phyloP scores from a whole-genome alignment of 2,329 filamentous ascomycete species.

The Botryotinia globosa region DNA sequence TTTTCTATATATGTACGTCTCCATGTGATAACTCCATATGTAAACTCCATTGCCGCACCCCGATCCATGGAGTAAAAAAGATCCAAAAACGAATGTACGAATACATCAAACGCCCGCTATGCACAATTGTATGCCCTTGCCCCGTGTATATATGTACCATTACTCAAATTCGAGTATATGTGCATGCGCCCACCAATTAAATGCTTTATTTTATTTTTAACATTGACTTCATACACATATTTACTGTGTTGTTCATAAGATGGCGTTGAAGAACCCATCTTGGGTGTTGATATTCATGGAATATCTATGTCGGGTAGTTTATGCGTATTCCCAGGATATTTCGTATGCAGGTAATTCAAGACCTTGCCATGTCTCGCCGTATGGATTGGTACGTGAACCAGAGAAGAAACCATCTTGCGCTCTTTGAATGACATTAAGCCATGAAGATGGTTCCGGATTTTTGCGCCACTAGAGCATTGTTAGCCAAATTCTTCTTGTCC shows the following conservation, averaged over 20 bases:
- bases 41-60: neutral
- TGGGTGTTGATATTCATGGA: neutral
- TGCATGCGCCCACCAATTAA: constrained; percentile 8
- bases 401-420: constrained; percentile 55
- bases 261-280: neutral
- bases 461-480: constrained; percentile 49
- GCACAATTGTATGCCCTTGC: neutral
- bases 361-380: constrained; percentile 53
- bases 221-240: constrained; percentile 7
- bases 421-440: constrained; percentile 52
- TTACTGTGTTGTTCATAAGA: constrained; percentile 7
- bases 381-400: constrained; percentile 48
- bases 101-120: constrained; percentile 13
- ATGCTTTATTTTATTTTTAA: constrained; percentile 2
- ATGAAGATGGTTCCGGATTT: constrained; percentile 54
- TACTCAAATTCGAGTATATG: neutral
- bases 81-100: neutral
- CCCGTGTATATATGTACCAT: constrained; percentile 4
- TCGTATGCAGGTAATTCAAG: constrained; percentile 49
- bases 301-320: neutral
- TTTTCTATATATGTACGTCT: neutral
- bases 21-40: neutral
- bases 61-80: neutral
- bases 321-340: constrained; percentile 43
- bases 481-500: constrained; percentile 9